These are phyloP conservation scores for Pleurotus tuber-regium DNA, from an alignment of 768 basidiomycete genomes.

Conservation along the genomic window DNA sequence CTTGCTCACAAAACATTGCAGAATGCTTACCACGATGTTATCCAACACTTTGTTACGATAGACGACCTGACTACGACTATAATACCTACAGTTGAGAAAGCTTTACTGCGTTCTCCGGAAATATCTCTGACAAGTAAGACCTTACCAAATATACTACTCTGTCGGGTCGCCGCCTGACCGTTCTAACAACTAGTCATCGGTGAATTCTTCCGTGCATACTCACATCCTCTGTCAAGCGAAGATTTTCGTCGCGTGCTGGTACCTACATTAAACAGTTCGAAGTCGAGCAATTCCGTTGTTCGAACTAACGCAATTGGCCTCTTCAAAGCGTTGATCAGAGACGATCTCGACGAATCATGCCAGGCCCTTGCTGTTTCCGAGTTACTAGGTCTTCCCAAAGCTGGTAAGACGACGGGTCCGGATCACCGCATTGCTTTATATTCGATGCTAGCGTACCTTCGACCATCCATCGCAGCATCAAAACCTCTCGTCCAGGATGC, in stretches of 20 bases:
- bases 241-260: conserved; percentile 54
- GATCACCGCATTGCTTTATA: conserved; percentile 85
- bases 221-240: conserved; percentile 44
- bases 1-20: no score
- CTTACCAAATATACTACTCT: conserved; percentile 7
- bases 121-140: conserved; percentile 60
- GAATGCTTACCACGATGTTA: conserved; percentile 61
- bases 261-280: conserved; percentile 63
- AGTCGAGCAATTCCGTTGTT: conserved; percentile 66
- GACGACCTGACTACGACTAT: conserved; percentile 53
- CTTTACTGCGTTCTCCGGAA: conserved; percentile 81
- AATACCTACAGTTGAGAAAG: conserved; percentile 76
- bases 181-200: conserved; percentile 49
- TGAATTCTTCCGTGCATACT: conserved; percentile 56
- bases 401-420: conserved; percentile 83
- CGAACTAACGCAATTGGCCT: conserved; percentile 55
- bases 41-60: conserved; percentile 45
- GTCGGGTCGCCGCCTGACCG: conserved; percentile 5
- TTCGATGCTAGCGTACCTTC: conserved; percentile 63
- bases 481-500: conserved; percentile 43
- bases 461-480: conserved; percentile 40
- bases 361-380: conserved; percentile 55
- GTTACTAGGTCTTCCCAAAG: conserved; percentile 68
- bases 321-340: conserved; percentile 48
- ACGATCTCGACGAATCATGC: conserved; percentile 33